phyloP scores from a whole-genome alignment of 208 protist species.

The Trypanosomatidae sp. region DNA sequence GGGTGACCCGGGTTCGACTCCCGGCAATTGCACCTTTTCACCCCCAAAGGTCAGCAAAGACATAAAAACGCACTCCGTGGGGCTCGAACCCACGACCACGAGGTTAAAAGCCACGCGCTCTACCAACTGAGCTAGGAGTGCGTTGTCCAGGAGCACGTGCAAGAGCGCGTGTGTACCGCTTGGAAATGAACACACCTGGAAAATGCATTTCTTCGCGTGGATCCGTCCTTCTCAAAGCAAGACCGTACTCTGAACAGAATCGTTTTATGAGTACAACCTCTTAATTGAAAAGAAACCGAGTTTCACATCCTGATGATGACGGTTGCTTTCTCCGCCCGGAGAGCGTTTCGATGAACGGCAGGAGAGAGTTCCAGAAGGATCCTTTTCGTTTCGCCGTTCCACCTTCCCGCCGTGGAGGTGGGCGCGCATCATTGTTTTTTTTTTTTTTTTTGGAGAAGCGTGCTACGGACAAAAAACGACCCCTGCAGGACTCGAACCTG shows the following conservation, averaged over 20 bases:
- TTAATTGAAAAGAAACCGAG: too few relatives aligned
- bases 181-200: too few relatives aligned
- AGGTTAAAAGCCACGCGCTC: conserved; percentile 95
- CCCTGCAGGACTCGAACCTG: conserved; percentile 49
- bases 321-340: conserved; percentile 71
- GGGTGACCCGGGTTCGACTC: too few relatives aligned
- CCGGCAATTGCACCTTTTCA: too few relatives aligned
- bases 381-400: conserved; percentile 9
- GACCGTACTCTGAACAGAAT: conserved; percentile 87
- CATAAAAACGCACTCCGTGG: conserved; percentile 44
- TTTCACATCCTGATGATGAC: conserved; percentile 27
- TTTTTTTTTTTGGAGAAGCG: too few relatives aligned
- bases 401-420: too few relatives aligned
- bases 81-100: conserved; percentile 96
- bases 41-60: too few relatives aligned
- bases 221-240: conserved; percentile 16
- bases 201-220: too few relatives aligned
- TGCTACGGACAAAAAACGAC: background rate
- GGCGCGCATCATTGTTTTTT: too few relatives aligned
- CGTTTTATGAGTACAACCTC: conserved; percentile 87
- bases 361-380: conserved; percentile 66
- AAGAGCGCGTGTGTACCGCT: too few relatives aligned
- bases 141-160: background rate
- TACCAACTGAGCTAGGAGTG: conserved; percentile 94
- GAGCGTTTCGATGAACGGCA: conserved; percentile 50